Evolutionary conservation across 192 early-diverging fungal species (phyloP).

Genomic region (Pilaira anomala): DNA sequence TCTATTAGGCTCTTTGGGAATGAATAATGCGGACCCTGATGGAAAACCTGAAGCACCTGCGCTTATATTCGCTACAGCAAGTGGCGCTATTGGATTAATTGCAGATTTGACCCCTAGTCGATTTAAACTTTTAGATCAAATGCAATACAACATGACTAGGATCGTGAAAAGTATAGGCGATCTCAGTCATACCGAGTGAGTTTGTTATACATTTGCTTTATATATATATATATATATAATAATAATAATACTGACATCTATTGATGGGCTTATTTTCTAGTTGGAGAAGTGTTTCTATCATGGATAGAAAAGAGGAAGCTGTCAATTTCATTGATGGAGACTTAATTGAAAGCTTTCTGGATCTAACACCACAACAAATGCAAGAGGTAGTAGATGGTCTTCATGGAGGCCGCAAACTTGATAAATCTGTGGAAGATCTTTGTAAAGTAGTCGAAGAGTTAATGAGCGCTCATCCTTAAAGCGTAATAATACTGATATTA

Average conservation of each 20-base stretch:
- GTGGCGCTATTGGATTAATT: conserved; percentile 79
- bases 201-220: no score
- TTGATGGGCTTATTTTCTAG: conserved; percentile 10
- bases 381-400: conserved; percentile 33
- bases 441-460: conserved; percentile 34
- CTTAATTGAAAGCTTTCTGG: conserved; percentile 84
- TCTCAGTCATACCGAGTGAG: conserved; percentile 55
- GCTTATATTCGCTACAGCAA: conserved; percentile 75
- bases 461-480: conserved; percentile 26
- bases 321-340: conserved; percentile 90
- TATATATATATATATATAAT: no score
- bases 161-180: conserved; percentile 62
- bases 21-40: conserved; percentile 59
- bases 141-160: conserved; percentile 69
- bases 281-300: conserved; percentile 66
- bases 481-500: no score
- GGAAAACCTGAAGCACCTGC: conserved; percentile 47
- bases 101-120: conserved; percentile 62
- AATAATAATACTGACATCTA: background rate
- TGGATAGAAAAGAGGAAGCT: conserved; percentile 44
- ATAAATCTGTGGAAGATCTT: conserved; percentile 57
- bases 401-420: conserved; percentile 47
- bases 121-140: conserved; percentile 55
- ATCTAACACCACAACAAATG: conserved; percentile 50
- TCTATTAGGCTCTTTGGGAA: conserved; percentile 69